These are phyloP conservation scores for Cylindrotheca closterium DNA, from an alignment of 108 stramenopile genomes.

Conservation along the genomic window DNA sequence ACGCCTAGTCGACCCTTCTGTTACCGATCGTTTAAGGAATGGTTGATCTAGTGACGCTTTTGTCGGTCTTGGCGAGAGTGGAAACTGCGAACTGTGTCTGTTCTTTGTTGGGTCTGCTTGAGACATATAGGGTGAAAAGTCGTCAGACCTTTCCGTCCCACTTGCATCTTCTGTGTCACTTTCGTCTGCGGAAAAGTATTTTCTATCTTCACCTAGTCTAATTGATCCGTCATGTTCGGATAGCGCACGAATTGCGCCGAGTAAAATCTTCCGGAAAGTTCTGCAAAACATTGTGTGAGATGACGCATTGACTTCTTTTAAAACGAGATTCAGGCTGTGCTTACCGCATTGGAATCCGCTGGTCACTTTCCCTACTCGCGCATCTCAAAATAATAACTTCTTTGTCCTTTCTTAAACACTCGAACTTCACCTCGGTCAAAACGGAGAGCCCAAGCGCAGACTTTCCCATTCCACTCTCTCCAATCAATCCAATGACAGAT, in stretches of 20 bases:
- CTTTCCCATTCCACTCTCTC: slow-evolving; percentile 64
- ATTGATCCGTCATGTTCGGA: slow-evolving; percentile 27
- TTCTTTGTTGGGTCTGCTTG: no score
- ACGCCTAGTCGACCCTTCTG: no score
- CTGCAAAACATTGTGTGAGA: slow-evolving; percentile 11
- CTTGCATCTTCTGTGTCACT: neutral
- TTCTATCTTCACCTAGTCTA: neutral
- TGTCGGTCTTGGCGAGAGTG: no score
- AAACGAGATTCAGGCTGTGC: no score
- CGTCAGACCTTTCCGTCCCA: no score
- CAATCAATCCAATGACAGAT: slow-evolving; percentile 36
- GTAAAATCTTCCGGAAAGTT: slow-evolving; percentile 28
- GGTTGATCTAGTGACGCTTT: no score
- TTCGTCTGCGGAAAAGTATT: neutral
- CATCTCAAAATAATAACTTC: neutral
- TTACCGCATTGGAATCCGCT: neutral
- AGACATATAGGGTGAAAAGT: no score
- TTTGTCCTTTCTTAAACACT: neutral
- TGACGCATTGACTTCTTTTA: no score
- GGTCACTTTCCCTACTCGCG: neutral
- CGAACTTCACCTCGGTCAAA: neutral
- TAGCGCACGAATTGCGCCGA: slow-evolving; percentile 22
- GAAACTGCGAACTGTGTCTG: no score
- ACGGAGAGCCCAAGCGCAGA: slow-evolving; percentile 16
- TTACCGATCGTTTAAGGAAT: no score